Base-by-base conservation (phyloP, 495 filamentous ascomycete genomes). In the Rusavskia elegans region DNA sequence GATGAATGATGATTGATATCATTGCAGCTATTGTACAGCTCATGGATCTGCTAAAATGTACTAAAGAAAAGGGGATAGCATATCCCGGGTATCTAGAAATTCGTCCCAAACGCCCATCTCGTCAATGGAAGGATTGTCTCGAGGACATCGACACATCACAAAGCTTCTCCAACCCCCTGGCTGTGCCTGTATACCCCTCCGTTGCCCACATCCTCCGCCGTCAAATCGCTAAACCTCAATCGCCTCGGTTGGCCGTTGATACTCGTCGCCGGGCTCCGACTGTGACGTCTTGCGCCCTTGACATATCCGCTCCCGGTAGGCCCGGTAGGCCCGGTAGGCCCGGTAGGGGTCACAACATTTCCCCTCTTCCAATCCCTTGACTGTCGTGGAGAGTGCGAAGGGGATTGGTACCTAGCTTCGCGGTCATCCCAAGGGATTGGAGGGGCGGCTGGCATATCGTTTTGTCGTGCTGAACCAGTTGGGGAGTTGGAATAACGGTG, bases 211-310 rank as follows among this genome's bases (percentile, higher is more conserved):
- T 44, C 38, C 7, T 42, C 59, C 14, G 56, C 45, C 42, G 48
- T 45, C 48, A 57, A 48, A 45, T 61, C 59, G n/a, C 55, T 53
- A 35, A 61, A 61, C 30, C 59, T 51, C 44, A 61, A 45, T 6
- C 59, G 41, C 48, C 56, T 52, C 21, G 59, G 53, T 48, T 58
- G 50, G 37, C 59, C 59, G 29, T 59, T 61, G 36, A 61, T 59
- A 51, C 59, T 59, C 29, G 54, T 56, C 19, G 59, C 59, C 20
- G 59, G 59, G 37, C 59, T 61, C 29, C 59, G 49, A 16, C 48
- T 52, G 27, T 25, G 41, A 32, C 58, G 54, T 37, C 58, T 53
- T 16, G 49, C 52, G n/a, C 39, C 25, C 30, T 49, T 16, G 42
- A 35, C 45, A 40, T 44, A 32, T 1, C 39, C 32, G 13, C 32